phyloP scores from a whole-genome alignment of 2,329 filamentous ascomycete species.

The Aspergillus udagawae region DNA sequence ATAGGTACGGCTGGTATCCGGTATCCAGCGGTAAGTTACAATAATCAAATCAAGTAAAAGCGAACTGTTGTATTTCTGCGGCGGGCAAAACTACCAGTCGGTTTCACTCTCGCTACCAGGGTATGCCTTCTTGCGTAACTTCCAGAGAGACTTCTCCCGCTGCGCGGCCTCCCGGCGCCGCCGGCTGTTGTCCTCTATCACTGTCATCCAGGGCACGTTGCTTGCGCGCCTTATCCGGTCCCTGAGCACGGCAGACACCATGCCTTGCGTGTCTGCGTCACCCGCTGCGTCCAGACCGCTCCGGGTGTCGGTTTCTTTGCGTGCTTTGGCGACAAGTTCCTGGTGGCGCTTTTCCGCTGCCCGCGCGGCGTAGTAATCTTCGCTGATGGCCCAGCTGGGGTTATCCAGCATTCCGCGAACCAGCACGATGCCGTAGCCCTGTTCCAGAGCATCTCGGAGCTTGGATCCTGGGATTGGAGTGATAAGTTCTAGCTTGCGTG shows the following conservation, averaged over 20 bases:
- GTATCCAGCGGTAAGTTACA: neutral
- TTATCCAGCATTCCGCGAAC: slow-evolving; percentile 46
- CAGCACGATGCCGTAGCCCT: slow-evolving; percentile 42
- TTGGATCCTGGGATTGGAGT: slow-evolving; percentile 43
- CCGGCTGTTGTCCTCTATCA: slow-evolving; percentile 32
- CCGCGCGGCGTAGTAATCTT: slow-evolving; percentile 39
- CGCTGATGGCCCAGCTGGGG: slow-evolving; percentile 43
- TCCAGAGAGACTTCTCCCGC: slow-evolving; percentile 35
- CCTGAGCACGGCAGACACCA: slow-evolving; percentile 24
- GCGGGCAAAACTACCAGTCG: slow-evolving; percentile 23
- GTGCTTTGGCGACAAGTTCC: slow-evolving; percentile 13
- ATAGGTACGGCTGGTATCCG: too few relatives aligned
- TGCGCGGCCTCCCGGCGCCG: slow-evolving; percentile 23
- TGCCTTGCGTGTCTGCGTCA: slow-evolving; percentile 14
- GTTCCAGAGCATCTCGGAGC: slow-evolving; percentile 29
- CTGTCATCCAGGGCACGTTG: slow-evolving; percentile 40
- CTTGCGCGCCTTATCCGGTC: slow-evolving; percentile 34
- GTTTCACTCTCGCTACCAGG: slow-evolving; percentile 35
- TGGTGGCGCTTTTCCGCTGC: slow-evolving; percentile 34
- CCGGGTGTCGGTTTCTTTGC: slow-evolving; percentile 15
- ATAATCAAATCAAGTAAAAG: neutral
- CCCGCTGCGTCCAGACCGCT: neutral
- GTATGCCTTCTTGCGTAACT: slow-evolving; percentile 37
- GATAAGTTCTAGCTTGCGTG: slow-evolving; percentile 43
- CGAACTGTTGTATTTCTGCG: neutral